Conservation (phyloP, 1,284 basidiomycete species). For the Leccinum subspadiceum region DNA sequence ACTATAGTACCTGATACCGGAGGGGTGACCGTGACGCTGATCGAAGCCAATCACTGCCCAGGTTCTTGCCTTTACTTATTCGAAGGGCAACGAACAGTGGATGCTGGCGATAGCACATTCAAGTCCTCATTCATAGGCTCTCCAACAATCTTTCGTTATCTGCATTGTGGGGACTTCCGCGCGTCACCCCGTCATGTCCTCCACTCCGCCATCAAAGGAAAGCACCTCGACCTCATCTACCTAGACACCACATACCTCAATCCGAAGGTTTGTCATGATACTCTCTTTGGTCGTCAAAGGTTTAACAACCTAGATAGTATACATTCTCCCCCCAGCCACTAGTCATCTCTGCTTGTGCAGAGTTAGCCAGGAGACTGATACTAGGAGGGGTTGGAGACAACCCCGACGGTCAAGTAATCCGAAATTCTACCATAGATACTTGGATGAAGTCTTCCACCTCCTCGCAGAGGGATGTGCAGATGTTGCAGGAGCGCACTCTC, state of each 20-base stretch:
- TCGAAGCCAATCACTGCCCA: slow-evolving; percentile 98
- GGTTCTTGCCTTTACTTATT: slow-evolving; percentile 94
- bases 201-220: slow-evolving; percentile 79
- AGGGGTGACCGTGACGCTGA: slow-evolving; percentile 87
- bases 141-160: slow-evolving; percentile 74
- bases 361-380: slow-evolving; percentile 67
- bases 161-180: slow-evolving; percentile 95
- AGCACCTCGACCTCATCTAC: slow-evolving; percentile 84
- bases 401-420: slow-evolving; percentile 17
- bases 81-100: slow-evolving; percentile 84
- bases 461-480: slow-evolving; percentile 33
- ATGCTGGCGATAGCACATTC: slow-evolving; percentile 81
- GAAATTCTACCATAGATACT: slow-evolving; percentile 39
- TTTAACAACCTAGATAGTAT: slow-evolving; percentile 51
- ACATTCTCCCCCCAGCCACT: slow-evolving; percentile 93
- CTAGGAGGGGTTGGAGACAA: slow-evolving; percentile 37
- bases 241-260: slow-evolving; percentile 97
- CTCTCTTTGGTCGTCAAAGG: neutral
- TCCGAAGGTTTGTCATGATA: slow-evolving; percentile 57
- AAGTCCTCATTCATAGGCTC: slow-evolving; percentile 73
- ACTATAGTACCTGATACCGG: slow-evolving; percentile 78
- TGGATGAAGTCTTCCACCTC: slow-evolving; percentile 34
- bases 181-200: slow-evolving; percentile 82
- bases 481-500: slow-evolving; percentile 43
- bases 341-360: slow-evolving; percentile 90